These are phyloP conservation scores for Acidomyces sp. DNA, from an alignment of 495 filamentous ascomycete species.

Conservation along the genomic window DNA sequence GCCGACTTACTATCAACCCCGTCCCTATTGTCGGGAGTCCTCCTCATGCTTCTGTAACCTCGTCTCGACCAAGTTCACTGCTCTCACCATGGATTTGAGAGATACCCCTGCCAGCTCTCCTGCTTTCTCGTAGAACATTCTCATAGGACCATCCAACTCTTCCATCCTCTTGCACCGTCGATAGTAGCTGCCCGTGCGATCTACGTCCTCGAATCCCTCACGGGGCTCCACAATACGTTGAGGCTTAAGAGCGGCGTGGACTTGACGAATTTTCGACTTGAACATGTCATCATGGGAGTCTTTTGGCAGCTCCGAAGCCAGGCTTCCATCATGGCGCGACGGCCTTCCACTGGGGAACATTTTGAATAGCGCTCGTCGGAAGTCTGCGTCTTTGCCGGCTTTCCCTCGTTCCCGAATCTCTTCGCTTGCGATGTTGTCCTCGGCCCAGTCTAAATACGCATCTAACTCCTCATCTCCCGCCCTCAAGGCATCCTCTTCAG, in stretches of 20 bases:
- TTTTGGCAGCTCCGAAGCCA: not conserved
- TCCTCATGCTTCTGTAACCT: conserved; percentile 11
- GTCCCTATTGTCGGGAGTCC: not conserved
- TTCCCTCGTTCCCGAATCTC: conserved; percentile 11
- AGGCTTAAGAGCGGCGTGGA: not conserved
- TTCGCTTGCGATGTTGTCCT: conserved; percentile 28
- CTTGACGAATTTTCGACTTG: not conserved
- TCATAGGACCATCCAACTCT: conserved; percentile 10
- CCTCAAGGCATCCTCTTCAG: conserved; percentile 51
- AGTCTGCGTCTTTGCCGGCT: conserved; percentile 17
- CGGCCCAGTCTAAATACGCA: conserved; percentile 81
- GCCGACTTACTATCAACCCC: not conserved
- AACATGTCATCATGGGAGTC: not conserved
- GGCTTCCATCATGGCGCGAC: conserved; percentile 18
- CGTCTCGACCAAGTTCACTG: conserved; percentile 12
- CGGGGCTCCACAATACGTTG: not conserved
- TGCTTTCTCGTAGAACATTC: conserved; percentile 15
- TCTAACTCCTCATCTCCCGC: conserved; percentile 60
- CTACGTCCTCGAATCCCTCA: conserved; percentile 7
- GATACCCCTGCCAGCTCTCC: conserved; percentile 11
- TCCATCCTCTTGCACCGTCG: conserved; percentile 7
- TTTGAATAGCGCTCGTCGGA: conserved; percentile 33
- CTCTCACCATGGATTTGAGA: conserved; percentile 15
- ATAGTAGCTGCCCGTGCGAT: conserved; percentile 13
- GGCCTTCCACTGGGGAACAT: conserved; percentile 34